A percentile compares a stretch with the other conserved stretches of the same genome.
Evolutionary conservation across 1,284 basidiomycete genomes (phyloP).

Genomic region (Cystobasidiaceae sp.): DNA sequence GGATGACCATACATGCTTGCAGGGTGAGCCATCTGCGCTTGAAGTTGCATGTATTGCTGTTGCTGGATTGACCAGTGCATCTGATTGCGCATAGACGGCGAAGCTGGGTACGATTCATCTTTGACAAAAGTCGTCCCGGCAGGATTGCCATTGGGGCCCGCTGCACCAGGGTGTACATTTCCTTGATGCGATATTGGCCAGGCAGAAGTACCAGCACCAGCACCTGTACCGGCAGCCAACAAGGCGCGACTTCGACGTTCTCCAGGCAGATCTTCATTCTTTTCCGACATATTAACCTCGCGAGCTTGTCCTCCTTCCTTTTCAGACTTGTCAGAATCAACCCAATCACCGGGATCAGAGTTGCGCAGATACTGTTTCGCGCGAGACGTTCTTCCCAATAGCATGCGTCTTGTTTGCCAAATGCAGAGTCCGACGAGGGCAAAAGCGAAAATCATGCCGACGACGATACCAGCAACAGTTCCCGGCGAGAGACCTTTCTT

Average conservation of each 20-base stretch:
- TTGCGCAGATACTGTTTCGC: constrained; percentile 12
- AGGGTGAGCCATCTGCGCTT: constrained; percentile 12
- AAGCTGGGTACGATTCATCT: no score
- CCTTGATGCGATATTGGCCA: not conserved
- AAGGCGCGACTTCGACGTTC: no score
- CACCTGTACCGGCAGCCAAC: no score
- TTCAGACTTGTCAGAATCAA: not conserved
- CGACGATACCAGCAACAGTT: not conserved
- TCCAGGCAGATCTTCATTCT: not conserved
- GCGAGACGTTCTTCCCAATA: not conserved
- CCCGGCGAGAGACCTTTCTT: not conserved
- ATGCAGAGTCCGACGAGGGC: not conserved
- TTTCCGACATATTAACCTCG: not conserved
- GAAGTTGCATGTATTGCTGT: constrained; percentile 6
- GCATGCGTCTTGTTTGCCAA: not conserved
- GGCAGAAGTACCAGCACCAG: not conserved
- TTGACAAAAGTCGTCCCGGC: no score
- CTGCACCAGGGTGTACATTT: not conserved
- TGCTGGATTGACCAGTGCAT: not conserved
- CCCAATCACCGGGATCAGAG: constrained; percentile 22
- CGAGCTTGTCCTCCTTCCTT: not conserved
- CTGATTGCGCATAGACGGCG: not conserved
- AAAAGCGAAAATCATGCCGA: constrained; percentile 15
- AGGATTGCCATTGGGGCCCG: no score
- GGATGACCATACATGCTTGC: not conserved